phyloP scores from a whole-genome alignment of 192 early-diverging fungal genomes.

The Gryganskiella cystojenkinii region DNA sequence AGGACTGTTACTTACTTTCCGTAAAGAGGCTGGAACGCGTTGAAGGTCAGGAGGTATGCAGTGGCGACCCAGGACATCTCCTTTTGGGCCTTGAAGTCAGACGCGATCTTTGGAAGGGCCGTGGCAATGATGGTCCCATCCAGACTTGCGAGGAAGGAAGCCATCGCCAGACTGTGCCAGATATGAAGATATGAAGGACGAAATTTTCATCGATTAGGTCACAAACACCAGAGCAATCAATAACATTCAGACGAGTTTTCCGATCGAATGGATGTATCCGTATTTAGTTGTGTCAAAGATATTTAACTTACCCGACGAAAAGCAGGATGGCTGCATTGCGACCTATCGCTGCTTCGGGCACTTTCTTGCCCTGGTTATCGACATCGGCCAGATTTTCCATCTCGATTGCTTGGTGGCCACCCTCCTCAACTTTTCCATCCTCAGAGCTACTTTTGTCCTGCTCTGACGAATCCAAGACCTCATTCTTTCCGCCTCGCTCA shows the following conservation, averaged over 20 bases:
- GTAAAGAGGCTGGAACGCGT: conserved; percentile 39
- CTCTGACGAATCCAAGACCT: background rate
- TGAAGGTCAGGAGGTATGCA: conserved; percentile 69
- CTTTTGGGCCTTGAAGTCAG: conserved; percentile 65
- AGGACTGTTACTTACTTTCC: background rate
- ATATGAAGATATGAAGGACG: too few species aligned
- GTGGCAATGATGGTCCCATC: conserved; percentile 73
- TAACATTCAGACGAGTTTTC: background rate
- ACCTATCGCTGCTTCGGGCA: conserved; percentile 10
- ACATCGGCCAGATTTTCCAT: conserved; percentile 1
- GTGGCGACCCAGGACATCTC: conserved; percentile 84
- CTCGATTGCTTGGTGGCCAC: background rate
- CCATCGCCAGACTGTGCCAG: conserved; percentile 53
- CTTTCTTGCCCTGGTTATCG: conserved; percentile 10
- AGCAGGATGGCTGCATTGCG: conserved; percentile 28
- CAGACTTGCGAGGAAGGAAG: conserved; percentile 66
- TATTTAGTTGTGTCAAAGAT: background rate
- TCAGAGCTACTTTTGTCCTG: background rate
- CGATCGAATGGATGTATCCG: background rate
- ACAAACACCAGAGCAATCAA: background rate
- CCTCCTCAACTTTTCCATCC: background rate
- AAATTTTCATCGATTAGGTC: too few species aligned
- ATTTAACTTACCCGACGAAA: conserved; percentile 48
- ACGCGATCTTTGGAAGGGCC: conserved; percentile 66
- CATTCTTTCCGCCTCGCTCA: background rate